Conservation (phyloP, 163 green algal genomes). For the Volvox carteri region DNA sequence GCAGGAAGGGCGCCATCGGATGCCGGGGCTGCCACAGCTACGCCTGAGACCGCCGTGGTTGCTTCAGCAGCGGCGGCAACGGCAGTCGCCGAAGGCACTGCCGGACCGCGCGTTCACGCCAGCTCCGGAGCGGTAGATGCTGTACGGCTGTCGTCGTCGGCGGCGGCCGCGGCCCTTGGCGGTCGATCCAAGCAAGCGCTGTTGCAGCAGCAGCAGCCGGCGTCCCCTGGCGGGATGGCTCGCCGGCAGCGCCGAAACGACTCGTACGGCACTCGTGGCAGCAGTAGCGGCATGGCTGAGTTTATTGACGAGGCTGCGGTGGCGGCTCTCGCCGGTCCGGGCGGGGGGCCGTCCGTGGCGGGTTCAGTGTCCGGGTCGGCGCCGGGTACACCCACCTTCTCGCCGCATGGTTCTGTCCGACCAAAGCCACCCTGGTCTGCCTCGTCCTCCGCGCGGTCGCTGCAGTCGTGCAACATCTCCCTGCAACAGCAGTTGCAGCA, state of each 20-base stretch:
- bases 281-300: constrained; percentile 27
- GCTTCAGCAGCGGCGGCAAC: background rate
- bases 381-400: background rate
- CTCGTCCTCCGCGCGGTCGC: background rate
- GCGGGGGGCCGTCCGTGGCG: background rate
- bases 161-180: background rate
- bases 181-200: too few species aligned
- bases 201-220: background rate
- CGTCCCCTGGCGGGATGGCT: background rate
- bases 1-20: background rate
- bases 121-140: too few species aligned
- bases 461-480: background rate
- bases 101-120: background rate
- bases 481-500: background rate
- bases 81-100: background rate
- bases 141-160: background rate
- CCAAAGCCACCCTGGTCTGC: background rate
- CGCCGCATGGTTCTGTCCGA: background rate
- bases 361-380: constrained; percentile 9
- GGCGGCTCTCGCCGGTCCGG: background rate
- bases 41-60: background rate
- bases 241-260: constrained; percentile 6
- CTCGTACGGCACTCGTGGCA: background rate
- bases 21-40: background rate
- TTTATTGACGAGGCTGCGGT: background rate